A percentile compares a stretch with the other conserved stretches of the same genome.
phyloP scores from a whole-genome alignment of 2,329 filamentous ascomycete genomes.

The Cladosporium sp. region DNA sequence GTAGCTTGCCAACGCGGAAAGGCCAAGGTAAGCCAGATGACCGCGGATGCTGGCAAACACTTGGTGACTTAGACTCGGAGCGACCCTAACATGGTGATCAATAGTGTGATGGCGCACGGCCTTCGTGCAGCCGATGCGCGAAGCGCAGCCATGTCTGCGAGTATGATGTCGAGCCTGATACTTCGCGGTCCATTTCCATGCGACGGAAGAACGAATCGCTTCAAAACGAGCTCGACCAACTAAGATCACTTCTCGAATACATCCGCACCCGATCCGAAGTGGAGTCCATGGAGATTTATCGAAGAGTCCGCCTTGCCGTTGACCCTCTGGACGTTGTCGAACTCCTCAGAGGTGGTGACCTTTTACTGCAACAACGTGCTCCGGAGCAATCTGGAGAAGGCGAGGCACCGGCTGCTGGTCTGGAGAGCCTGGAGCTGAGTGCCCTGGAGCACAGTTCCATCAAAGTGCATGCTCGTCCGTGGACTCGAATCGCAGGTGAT shows the following conservation, averaged over 20 bases:
- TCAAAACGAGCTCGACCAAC: constrained; percentile 9
- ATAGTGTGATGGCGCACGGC: constrained; percentile 16
- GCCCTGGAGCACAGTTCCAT: constrained; percentile 16
- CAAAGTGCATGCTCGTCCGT: constrained; percentile 14
- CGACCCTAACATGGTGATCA: constrained; percentile 1
- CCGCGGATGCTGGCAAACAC: background rate
- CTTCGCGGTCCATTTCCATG: constrained; percentile 18
- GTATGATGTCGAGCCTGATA: constrained; percentile 20
- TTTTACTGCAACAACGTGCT: constrained; percentile 10
- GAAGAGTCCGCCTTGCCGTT: constrained; percentile 12
- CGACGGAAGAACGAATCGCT: constrained; percentile 18
- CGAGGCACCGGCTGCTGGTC: constrained; percentile 10
- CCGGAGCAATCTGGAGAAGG: background rate
- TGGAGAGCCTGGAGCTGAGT: constrained; percentile 15
- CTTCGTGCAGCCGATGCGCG: constrained; percentile 17
- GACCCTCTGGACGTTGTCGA: constrained; percentile 17
- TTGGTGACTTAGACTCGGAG: background rate
- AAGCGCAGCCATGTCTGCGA: constrained; percentile 15
- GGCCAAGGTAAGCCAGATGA: constrained; percentile 16
- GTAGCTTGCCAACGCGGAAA: constrained; percentile 18
- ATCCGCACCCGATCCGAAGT: constrained; percentile 17
- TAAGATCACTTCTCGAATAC: constrained; percentile 7
- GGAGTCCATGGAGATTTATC: constrained; percentile 19
- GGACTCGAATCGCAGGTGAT: constrained; percentile 15
- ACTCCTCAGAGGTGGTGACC: constrained; percentile 5